Evolutionary conservation across 805 yeast species (phyloP).

Genomic region (Candida boleticola): DNA sequence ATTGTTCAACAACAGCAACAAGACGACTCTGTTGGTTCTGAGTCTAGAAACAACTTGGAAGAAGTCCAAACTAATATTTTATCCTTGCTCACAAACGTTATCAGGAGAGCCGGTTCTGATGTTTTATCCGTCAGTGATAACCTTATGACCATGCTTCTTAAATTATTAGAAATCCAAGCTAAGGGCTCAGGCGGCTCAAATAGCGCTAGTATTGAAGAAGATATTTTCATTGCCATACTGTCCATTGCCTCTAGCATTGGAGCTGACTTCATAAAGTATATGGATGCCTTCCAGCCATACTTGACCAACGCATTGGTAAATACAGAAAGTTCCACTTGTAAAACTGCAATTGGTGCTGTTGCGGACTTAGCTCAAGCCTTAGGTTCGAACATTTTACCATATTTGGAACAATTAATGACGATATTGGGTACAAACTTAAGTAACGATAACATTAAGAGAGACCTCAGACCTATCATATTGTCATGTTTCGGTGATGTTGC

Average conservation of each 20-base stretch:
- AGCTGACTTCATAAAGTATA: constrained; percentile 65
- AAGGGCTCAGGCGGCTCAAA: constrained; percentile 29
- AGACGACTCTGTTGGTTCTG: constrained; percentile 48
- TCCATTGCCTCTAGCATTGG: constrained; percentile 85
- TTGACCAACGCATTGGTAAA: constrained; percentile 76
- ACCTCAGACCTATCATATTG: constrained; percentile 80
- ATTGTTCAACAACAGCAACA: constrained; percentile 25
- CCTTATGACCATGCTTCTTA: constrained; percentile 80
- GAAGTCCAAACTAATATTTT: constrained; percentile 84
- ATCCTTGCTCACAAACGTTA: constrained; percentile 75
- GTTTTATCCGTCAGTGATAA: constrained; percentile 72
- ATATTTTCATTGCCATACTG: constrained; percentile 86
- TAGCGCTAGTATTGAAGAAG: constrained; percentile 87
- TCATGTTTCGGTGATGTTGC: constrained; percentile 97
- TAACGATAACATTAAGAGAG: constrained; percentile 66
- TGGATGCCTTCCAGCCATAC: constrained; percentile 81
- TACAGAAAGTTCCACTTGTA: constrained; percentile 78
- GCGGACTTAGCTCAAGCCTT: constrained; percentile 92
- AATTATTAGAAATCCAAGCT: constrained; percentile 47
- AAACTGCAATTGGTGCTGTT: constrained; percentile 90
- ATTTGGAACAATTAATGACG: constrained; percentile 78
- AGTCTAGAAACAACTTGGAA: constrained; percentile 74
- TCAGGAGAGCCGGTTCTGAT: constrained; percentile 72
- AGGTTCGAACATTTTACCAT: constrained; percentile 69
- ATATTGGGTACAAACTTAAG: constrained; percentile 74